A percentile compares a stretch with the other conserved stretches of the same genome.
Conservation (phyloP, 192 early-diverging fungal species). For the Jimgerdemannia lactiflua region DNA sequence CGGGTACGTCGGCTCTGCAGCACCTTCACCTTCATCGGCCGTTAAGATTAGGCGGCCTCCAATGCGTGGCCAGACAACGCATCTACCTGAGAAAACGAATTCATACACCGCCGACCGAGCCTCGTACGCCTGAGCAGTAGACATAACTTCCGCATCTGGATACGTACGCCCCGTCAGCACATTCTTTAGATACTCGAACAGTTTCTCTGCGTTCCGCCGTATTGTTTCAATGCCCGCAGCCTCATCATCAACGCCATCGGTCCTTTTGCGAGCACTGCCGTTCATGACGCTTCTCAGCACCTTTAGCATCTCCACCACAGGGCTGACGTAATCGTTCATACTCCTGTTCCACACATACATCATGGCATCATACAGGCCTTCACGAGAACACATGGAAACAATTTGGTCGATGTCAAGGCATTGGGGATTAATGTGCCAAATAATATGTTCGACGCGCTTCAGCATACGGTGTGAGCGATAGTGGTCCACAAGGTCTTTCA, state of each 20-base stretch:
- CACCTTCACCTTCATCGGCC: constrained; percentile 41
- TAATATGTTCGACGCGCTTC: constrained; percentile 45
- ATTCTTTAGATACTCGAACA: constrained; percentile 51
- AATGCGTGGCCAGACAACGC: constrained; percentile 55
- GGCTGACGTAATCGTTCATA: constrained; percentile 59
- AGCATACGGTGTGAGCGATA: constrained; percentile 41
- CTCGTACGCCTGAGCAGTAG: constrained; percentile 37
- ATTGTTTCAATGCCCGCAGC: constrained; percentile 10
- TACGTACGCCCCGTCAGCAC: constrained; percentile 47
- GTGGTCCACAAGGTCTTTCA: constrained; percentile 54
- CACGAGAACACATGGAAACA: constrained; percentile 48
- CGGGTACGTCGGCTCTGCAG: constrained; percentile 57
- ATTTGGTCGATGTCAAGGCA: constrained; percentile 57
- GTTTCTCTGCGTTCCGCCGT: constrained; percentile 37
- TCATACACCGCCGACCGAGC: constrained; percentile 53
- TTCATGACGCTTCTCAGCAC: constrained; percentile 46
- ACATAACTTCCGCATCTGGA: constrained; percentile 39
- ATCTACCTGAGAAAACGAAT: constrained; percentile 59
- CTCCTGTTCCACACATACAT: constrained; percentile 62
- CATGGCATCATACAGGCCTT: constrained; percentile 51
- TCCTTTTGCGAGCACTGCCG: background rate
- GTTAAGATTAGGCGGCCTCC: constrained; percentile 54
- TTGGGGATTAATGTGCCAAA: constrained; percentile 54
- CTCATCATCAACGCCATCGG: constrained; percentile 5
- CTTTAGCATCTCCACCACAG: constrained; percentile 51